Evolutionary conservation across 23 red algal species (phyloP).

Genomic region (Gracilaria domingensis): DNA sequence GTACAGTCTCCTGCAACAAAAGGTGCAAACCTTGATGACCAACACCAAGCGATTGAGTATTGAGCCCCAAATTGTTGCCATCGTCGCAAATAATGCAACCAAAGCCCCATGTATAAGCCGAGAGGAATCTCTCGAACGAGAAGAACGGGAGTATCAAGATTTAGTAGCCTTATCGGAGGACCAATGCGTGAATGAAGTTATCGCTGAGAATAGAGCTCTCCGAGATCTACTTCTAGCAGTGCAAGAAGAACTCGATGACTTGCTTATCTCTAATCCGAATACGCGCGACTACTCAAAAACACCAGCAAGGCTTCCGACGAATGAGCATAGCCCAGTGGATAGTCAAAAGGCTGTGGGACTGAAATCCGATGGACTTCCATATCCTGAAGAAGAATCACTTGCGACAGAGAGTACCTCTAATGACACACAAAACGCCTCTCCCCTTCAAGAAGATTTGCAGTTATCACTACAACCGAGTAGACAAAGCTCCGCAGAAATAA

Average conservation of each 20-base stretch:
- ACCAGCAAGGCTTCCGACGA: neutral
- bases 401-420: neutral
- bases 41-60: slow-evolving; percentile 45
- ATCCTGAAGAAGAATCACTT: neutral
- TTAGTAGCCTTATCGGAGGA: neutral
- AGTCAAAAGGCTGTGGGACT: neutral
- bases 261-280: slow-evolving; percentile 13
- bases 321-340: neutral
- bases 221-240: slow-evolving; percentile 50
- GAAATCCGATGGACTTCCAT: neutral
- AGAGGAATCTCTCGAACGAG: slow-evolving; percentile 4
- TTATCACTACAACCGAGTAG: neutral
- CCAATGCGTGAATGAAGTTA: slow-evolving; percentile 23
- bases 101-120: slow-evolving; percentile 5
- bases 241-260: slow-evolving; percentile 63
- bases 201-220: slow-evolving; percentile 43
- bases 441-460: neutral
- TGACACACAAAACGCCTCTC: neutral
- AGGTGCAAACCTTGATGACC: slow-evolving; percentile 53
- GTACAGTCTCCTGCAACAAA: slow-evolving; percentile 41
- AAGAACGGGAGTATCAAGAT: slow-evolving; percentile 10
- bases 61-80: slow-evolving; percentile 34
- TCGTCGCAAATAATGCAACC: neutral
- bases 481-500: neutral
- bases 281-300: neutral